Conservation (phyloP, 2,329 filamentous ascomycete genomes). For the Aspergillus luchuensis region DNA sequence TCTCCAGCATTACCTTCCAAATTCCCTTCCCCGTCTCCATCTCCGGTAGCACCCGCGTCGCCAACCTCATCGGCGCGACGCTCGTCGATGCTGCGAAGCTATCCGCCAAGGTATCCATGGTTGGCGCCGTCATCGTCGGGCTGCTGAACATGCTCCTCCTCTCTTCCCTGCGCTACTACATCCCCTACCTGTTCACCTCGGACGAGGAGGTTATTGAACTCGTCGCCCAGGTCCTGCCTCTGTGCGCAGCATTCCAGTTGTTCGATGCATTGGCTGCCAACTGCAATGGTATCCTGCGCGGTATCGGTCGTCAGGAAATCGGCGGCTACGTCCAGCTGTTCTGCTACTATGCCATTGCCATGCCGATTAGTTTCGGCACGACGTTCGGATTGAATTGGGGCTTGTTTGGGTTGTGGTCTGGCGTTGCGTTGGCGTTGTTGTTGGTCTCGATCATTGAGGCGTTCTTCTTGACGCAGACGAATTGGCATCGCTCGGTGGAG, state of each 20-base stretch:
- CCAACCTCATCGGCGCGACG: constrained; percentile 87
- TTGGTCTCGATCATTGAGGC: constrained; percentile 59
- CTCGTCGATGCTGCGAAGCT: constrained; percentile 78
- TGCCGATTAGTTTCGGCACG: constrained; percentile 78
- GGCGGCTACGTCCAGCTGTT: constrained; percentile 87
- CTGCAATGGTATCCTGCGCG: constrained; percentile 81
- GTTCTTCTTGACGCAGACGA: constrained; percentile 57
- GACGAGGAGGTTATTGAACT: constrained; percentile 69
- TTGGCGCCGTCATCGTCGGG: constrained; percentile 69
- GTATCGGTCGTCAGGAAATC: constrained; percentile 83
- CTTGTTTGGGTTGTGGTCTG: constrained; percentile 78
- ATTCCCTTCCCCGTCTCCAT: constrained; percentile 91
- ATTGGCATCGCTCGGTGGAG: constrained; percentile 62
- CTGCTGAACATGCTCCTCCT: constrained; percentile 75
- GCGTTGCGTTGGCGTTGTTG: constrained; percentile 70
- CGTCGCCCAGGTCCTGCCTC: constrained; percentile 70
- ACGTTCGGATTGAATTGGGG: constrained; percentile 78
- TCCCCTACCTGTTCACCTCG: constrained; percentile 77
- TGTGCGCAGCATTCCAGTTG: constrained; percentile 86
- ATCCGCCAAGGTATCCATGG: constrained; percentile 75
- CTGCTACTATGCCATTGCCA: constrained; percentile 81
- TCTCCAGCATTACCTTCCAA: constrained; percentile 81
- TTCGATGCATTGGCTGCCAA: constrained; percentile 80
- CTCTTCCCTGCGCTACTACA: constrained; percentile 66
- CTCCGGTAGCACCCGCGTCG: constrained; percentile 82